Conservation (phyloP, 2,329 filamentous ascomycete species). For the Setomelanomma holmii region DNA sequence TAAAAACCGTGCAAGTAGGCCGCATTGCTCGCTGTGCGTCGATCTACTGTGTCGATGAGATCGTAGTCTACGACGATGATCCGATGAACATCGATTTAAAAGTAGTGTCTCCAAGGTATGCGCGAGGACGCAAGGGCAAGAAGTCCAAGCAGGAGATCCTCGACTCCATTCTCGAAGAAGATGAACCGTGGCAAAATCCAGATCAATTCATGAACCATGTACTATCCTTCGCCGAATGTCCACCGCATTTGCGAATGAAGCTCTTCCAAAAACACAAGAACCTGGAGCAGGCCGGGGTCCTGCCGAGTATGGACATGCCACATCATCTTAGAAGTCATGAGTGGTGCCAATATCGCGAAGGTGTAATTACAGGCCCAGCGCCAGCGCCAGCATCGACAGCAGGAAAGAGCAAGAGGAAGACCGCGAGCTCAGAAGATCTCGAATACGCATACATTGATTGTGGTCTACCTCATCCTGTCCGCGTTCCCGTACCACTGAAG, state of each 20-base stretch:
- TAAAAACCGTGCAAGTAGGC: conserved; percentile 75
- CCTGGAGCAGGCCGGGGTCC: conserved; percentile 72
- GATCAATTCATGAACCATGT: conserved; percentile 82
- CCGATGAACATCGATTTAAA: conserved; percentile 41
- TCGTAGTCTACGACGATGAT: conserved; percentile 82
- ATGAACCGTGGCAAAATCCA: conserved; percentile 70
- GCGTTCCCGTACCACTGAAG: conserved; percentile 58
- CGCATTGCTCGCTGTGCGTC: conserved; percentile 79
- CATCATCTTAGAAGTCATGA: conserved; percentile 80
- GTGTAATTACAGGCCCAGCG: conserved; percentile 63
- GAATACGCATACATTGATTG: conserved; percentile 56
- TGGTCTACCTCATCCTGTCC: conserved; percentile 57
- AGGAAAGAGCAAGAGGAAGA: conserved; percentile 49
- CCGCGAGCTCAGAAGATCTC: conserved; percentile 45
- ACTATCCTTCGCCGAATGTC: conserved; percentile 82
- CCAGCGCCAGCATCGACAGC: conserved; percentile 38
- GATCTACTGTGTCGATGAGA: conserved; percentile 86
- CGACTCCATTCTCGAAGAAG: conserved; percentile 46
- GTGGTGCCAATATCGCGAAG: conserved; percentile 81
- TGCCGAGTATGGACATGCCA: conserved; percentile 83
- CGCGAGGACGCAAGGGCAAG: conserved; percentile 50
- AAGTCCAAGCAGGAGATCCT: conserved; percentile 55
- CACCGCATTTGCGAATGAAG: conserved; percentile 77
- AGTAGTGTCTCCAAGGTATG: conserved; percentile 29
- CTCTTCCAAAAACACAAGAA: conserved; percentile 83